Base-by-base conservation (phyloP, 371 early-diverging fungal genomes). In the Thermomucor indicae-seudaticae region DNA sequence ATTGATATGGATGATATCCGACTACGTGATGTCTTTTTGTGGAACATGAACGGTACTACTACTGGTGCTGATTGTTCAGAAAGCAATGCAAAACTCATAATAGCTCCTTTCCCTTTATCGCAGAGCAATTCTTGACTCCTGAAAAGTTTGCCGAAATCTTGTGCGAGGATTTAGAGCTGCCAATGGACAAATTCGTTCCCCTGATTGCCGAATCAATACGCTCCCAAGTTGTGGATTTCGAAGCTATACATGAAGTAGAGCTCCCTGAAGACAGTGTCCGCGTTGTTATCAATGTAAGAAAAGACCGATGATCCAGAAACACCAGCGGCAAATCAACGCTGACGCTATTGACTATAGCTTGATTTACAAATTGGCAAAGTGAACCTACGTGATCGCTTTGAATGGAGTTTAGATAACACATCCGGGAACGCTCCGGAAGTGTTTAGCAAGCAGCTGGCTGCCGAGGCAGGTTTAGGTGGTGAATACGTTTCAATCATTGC, bases 111-210 rank as follows among this genome's bases (percentile, higher is more conserved):
- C 11, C 24, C 14, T 39, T 48, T 44, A 6, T 12, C 19, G 16
- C 53, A 83, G 93, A 96, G 53, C 79, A 79, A 52, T 66, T 85
- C n/a, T 65, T 93, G 44, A 90, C 95, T 11, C 95, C 96, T 2
- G 93, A 94, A 50, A 80, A 88, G 55, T 96, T 96, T 80, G 96
- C 94, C 7, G 86, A 90, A 54, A 84, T 93, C 34, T 62, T 95
- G 20, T 90, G 90, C 60, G 84, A 87, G 10, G 97, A 97, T 54
- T 55, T 96, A 23, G 85, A 88, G 16, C 47, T 88, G 31, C 77
- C 82, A 31, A 6, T 55, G 0, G 52, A 47, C 17, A 69, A 78
- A 32, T 89, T 83, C 58, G 77, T 78, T 10, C 78, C 80, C 0
- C 62, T 76, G 11, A 92, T 97, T 50, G 90, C 90, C 1, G 83